Percentiles rank a stretch among this genome's conserved stretches.
These are phyloP conservation scores for Sugiyamaella smithiae DNA, from an alignment of 805 yeast genomes.

Conservation along the genomic window DNA sequence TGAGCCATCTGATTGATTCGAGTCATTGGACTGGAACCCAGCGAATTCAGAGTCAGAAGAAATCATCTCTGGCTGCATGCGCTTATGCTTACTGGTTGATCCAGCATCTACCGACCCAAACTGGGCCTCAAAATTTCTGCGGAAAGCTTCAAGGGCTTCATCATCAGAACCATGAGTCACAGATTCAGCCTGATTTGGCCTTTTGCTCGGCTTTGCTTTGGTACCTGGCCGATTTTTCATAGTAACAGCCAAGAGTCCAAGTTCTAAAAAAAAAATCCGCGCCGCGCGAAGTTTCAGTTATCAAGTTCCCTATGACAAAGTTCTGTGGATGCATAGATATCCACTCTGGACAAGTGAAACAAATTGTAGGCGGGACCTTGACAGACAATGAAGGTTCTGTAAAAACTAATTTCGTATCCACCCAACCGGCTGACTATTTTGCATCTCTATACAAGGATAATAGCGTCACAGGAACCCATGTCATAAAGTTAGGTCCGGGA, in stretches of 20 bases:
- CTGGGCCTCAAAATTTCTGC: slow-evolving; percentile 35
- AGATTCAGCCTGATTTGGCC: not conserved
- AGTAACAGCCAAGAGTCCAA: not conserved
- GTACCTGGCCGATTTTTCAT: no score
- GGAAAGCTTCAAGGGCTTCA: slow-evolving; percentile 18
- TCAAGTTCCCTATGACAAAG: slow-evolving; percentile 59
- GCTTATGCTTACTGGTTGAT: no score
- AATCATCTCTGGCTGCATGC: no score
- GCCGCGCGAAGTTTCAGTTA: slow-evolving; percentile 1
- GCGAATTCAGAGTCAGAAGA: no score
- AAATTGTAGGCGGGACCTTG: slow-evolving; percentile 92
- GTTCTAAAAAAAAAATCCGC: not conserved
- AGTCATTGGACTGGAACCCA: no score
- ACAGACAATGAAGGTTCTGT: slow-evolving; percentile 43
- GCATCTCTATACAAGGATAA: slow-evolving; percentile 64
- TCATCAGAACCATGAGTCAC: not conserved
- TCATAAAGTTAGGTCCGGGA: slow-evolving; percentile 81
- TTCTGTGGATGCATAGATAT: slow-evolving; percentile 95
- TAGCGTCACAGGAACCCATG: slow-evolving; percentile 76
- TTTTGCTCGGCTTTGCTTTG: not conserved
- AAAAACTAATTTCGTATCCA: slow-evolving; percentile 75
- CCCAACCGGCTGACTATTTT: slow-evolving; percentile 69
- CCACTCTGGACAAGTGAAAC: slow-evolving; percentile 93
- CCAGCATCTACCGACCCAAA: slow-evolving; percentile 27
- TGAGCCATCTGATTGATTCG: no score